Conservation (phyloP, 306 rosid species). For the Rubus idaeus region DNA sequence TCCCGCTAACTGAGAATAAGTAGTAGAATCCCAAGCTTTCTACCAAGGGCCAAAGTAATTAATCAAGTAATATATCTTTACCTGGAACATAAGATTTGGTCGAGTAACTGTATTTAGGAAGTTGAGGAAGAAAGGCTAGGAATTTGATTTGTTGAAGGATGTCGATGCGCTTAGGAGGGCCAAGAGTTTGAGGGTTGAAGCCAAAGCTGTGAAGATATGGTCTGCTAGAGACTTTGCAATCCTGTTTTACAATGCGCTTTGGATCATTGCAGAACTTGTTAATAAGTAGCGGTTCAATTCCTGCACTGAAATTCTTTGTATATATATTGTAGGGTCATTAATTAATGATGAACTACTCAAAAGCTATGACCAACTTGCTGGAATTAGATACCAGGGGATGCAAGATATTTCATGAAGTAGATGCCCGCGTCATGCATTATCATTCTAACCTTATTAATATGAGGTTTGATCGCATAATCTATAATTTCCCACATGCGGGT, state of each 20-base stretch:
- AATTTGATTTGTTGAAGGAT: conserved; percentile 87
- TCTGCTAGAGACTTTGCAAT: conserved; percentile 75
- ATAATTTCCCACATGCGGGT: conserved; percentile 24
- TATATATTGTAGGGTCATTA: neutral
- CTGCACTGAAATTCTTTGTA: too few species aligned
- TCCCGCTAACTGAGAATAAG: too few species aligned
- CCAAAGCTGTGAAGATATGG: conserved; percentile 73
- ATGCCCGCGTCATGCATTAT: neutral
- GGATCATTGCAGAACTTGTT: too few species aligned
- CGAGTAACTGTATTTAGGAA: conserved; percentile 54
- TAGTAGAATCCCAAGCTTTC: too few species aligned
- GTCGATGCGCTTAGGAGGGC: conserved; percentile 94
- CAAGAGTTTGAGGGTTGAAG: conserved; percentile 72
- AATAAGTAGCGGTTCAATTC: too few species aligned
- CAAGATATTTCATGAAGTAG: neutral
- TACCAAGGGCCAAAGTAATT: too few species aligned
- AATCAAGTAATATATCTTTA: too few species aligned
- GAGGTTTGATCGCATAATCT: conserved; percentile 14
- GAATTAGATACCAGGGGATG: neutral
- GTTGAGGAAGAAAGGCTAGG: conserved; percentile 80
- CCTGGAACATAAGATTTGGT: neutral
- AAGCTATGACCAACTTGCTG: neutral
- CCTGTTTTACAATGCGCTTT: conserved; percentile 32
- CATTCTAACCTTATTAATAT: neutral
- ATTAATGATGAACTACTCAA: conserved; percentile 7